A percentile compares a stretch with the other conserved stretches of the same genome.
Evolutionary conservation across 345 rosid genomes (phyloP).

Genomic region (Eucalyptus albens): DNA sequence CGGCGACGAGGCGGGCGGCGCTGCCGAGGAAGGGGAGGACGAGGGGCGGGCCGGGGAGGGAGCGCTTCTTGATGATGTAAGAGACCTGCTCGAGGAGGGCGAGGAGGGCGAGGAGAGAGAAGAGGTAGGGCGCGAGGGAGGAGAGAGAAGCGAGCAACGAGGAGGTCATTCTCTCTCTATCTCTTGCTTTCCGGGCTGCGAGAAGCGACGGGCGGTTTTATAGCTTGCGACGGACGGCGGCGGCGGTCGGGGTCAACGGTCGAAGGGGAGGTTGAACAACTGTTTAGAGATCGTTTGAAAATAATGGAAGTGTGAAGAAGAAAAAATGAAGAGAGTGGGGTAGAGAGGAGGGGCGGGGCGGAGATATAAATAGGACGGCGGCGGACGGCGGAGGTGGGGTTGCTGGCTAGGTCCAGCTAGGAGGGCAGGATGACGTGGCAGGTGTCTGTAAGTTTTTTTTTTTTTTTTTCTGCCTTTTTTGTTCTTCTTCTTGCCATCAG

Average conservation of each 20-base stretch:
- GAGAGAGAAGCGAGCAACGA: neutral
- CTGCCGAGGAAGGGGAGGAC: slow-evolving; percentile 63
- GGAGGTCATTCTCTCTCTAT: neutral
- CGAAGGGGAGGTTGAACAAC: neutral
- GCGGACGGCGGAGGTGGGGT: neutral
- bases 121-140: neutral
- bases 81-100: slow-evolving; percentile 41
- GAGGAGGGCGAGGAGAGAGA: slow-evolving; percentile 7
- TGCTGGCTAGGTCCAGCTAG: neutral
- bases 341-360: neutral
- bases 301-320: neutral
- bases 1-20: slow-evolving; percentile 30
- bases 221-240: neutral
- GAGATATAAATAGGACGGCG: neutral
- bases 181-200: neutral
- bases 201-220: neutral
- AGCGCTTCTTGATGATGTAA: slow-evolving; percentile 46
- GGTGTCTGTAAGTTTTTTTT: neutral
- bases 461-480: neutral
- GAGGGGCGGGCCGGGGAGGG: slow-evolving; percentile 43
- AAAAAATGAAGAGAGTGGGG: neutral
- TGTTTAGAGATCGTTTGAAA: neutral
- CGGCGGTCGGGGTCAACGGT: neutral
- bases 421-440: neutral
- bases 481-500: neutral